Conservation (phyloP, 2,329 filamentous ascomycete species). For the Beauveria rudraprayagi region DNA sequence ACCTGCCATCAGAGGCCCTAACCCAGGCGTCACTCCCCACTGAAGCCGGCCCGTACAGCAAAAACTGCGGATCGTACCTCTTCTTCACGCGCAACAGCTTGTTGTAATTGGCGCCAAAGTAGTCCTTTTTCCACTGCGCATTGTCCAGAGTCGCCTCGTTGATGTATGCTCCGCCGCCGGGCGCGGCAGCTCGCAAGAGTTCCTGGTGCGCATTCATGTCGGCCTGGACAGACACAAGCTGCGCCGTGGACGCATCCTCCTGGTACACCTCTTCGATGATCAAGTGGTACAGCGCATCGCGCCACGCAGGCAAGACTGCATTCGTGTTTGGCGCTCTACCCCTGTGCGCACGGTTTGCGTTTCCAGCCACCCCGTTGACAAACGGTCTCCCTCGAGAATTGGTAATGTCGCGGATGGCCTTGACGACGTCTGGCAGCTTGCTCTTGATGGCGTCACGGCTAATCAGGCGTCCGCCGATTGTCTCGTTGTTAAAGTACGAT, state of each 20-base stretch:
- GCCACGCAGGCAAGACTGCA: background rate
- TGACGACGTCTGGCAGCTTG: background rate
- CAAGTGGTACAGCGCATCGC: background rate
- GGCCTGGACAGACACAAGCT: background rate
- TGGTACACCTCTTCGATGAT: background rate
- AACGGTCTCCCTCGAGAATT: background rate
- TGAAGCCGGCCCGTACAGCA: slow-evolving; percentile 40
- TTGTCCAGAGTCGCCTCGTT: slow-evolving; percentile 44
- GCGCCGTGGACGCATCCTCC: background rate
- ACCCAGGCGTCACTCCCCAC: slow-evolving; percentile 46
- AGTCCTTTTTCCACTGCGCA: slow-evolving; percentile 32
- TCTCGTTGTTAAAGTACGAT: slow-evolving; percentile 23
- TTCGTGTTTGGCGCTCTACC: background rate
- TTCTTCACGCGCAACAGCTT: slow-evolving; percentile 37
- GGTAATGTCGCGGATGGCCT: slow-evolving; percentile 20
- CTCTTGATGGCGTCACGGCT: slow-evolving; percentile 24
- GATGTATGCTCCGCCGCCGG: slow-evolving; percentile 37
- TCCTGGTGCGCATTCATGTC: slow-evolving; percentile 3
- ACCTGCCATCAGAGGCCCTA: slow-evolving; percentile 25
- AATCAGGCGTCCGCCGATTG: slow-evolving; percentile 35
- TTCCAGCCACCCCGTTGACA: background rate
- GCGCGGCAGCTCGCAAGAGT: slow-evolving; percentile 28
- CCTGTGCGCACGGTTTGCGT: background rate
- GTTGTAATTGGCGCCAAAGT: slow-evolving; percentile 40
- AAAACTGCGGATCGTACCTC: slow-evolving; percentile 36